Percentiles rank a stretch among this genome's conserved stretches.
phyloP scores from a whole-genome alignment of 305 asterid genomes.

The Solanum hybrid region DNA sequence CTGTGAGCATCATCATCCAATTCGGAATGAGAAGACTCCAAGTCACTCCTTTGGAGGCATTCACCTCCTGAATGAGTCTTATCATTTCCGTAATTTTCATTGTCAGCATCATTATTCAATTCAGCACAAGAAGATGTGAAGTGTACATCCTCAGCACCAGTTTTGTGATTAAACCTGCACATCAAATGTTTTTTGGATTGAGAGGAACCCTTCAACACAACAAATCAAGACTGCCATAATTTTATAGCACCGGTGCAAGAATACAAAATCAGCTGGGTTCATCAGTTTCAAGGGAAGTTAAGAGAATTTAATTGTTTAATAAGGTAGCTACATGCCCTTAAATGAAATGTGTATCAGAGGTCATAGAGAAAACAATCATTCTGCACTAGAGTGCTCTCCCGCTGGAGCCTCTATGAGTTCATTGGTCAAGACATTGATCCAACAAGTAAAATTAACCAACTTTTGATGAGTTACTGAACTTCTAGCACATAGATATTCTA shows the following conservation, averaged over 20 bases:
- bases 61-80: conserved; percentile 18
- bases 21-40: conserved; percentile 42
- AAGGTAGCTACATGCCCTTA: background rate
- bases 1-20: conserved; percentile 36
- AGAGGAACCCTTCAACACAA: background rate
- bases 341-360: background rate
- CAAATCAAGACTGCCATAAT: background rate
- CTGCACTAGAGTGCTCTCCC: background rate
- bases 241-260: background rate
- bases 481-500: background rate
- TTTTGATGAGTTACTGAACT: background rate
- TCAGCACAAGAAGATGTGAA: conserved; percentile 52
- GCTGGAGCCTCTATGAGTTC: background rate
- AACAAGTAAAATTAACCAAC: background rate
- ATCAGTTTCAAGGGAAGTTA: background rate
- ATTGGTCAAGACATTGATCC: background rate
- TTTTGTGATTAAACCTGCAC: conserved; percentile 86
- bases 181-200: background rate
- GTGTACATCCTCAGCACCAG: conserved; percentile 87
- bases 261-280: background rate
- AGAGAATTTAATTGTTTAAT: background rate
- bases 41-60: background rate
- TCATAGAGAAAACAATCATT: background rate
- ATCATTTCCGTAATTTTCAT: conserved; percentile 22
- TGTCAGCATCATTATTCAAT: conserved; percentile 35